Evolutionary conservation across 768 basidiomycete species (phyloP).

Genomic region (Albatrellus ellisii): DNA sequence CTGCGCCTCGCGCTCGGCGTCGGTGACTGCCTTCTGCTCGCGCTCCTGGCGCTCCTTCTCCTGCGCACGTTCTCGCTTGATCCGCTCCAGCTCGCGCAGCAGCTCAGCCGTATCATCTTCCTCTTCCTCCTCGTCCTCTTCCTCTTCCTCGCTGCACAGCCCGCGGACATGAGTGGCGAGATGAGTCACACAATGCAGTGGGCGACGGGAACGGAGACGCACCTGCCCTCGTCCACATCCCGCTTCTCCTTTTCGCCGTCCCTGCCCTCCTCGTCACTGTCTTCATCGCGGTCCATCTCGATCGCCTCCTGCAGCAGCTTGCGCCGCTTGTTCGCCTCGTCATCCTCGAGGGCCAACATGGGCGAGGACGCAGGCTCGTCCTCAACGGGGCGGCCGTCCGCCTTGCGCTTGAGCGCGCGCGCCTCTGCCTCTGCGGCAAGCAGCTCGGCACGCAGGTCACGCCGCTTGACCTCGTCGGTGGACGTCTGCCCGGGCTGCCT

Average conservation of each 20-base stretch:
- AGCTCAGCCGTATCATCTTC: constrained; percentile 93
- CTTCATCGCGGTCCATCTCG: constrained; percentile 85
- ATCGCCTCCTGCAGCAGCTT: constrained; percentile 80
- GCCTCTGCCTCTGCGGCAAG: constrained; percentile 80
- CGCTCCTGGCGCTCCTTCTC: constrained; percentile 78
- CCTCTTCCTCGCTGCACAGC: constrained; percentile 29
- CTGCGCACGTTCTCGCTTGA: constrained; percentile 89
- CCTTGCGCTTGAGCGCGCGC: constrained; percentile 83
- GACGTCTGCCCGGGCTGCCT: constrained; percentile 91
- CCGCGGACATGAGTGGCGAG: background rate
- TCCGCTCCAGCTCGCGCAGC: constrained; percentile 94
- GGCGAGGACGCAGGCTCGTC: constrained; percentile 27
- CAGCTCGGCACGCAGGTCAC: constrained; percentile 76
- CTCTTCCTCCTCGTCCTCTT: constrained; percentile 46
- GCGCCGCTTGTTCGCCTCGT: constrained; percentile 63
- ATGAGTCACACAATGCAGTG: background rate
- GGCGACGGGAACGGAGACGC: constrained; percentile 7
- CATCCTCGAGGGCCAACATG: constrained; percentile 27
- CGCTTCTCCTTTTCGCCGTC: constrained; percentile 39
- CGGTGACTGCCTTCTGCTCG: constrained; percentile 50
- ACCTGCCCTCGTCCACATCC: constrained; percentile 34
- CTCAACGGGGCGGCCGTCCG: constrained; percentile 46
- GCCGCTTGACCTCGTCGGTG: constrained; percentile 55
- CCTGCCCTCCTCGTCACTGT: constrained; percentile 62
- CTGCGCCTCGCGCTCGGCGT: constrained; percentile 60